A percentile compares a stretch with the other conserved stretches of the same genome.
Conservation (phyloP, 2,329 filamentous ascomycete genomes). For the Fusarium lyarnte region DNA sequence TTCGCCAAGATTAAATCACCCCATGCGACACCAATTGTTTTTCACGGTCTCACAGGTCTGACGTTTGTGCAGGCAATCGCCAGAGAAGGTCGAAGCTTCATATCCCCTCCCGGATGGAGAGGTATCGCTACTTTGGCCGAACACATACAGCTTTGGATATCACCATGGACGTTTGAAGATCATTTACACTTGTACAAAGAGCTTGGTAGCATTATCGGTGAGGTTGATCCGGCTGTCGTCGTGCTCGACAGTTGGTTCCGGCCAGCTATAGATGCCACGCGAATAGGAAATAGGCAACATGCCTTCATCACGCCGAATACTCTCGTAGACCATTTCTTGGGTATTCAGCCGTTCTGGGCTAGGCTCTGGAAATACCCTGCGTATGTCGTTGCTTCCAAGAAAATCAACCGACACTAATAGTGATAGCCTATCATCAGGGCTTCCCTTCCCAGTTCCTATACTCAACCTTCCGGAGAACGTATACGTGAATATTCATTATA, state of each 20-base stretch:
- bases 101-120: not conserved
- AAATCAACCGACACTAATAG: not conserved
- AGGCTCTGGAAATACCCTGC: conserved; percentile 40
- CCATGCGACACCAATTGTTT: not conserved
- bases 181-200: not conserved
- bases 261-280: not conserved
- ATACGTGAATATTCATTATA: conserved; percentile 47
- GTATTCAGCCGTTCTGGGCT: conserved; percentile 13
- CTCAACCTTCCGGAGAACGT: conserved; percentile 44
- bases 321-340: conserved; percentile 26
- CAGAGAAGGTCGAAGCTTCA: not conserved
- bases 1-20: not conserved
- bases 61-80: not conserved
- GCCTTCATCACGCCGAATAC: conserved; percentile 4
- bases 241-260: conserved; percentile 1
- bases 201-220: not conserved
- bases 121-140: not conserved
- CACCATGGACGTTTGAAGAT: conserved; percentile 1
- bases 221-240: not conserved
- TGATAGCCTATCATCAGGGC: conserved; percentile 53
- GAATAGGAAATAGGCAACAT: conserved; percentile 3
- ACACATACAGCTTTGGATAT: conserved; percentile 20
- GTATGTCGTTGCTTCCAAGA: not conserved
- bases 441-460: conserved; percentile 57
- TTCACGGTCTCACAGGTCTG: not conserved